Percentiles rank a stretch among this genome's conserved stretches.
These are phyloP conservation scores for Salinomyces thailandicus DNA, from an alignment of 2,329 filamentous ascomycete genomes.

Conservation along the genomic window DNA sequence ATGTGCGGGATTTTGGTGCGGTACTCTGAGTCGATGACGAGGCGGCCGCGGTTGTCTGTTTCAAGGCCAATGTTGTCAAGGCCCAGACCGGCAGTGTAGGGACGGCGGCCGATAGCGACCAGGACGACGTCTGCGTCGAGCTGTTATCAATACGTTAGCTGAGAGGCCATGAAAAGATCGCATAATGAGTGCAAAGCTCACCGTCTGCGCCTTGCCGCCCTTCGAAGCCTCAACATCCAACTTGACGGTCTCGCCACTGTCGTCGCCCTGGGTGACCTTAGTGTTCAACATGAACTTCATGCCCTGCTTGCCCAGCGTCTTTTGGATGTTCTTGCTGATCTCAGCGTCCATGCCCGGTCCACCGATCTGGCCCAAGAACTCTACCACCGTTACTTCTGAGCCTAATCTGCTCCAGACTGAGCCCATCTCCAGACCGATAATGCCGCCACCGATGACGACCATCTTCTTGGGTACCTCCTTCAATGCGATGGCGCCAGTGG, in stretches of 20 bases:
- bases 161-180: not conserved
- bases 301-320: constrained; percentile 90
- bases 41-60: constrained; percentile 81
- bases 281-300: constrained; percentile 98
- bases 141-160: constrained; percentile 35
- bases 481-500: constrained; percentile 85
- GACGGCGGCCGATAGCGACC: constrained; percentile 89
- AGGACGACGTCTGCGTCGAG: constrained; percentile 92
- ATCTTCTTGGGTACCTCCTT: constrained; percentile 90
- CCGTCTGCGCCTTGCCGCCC: constrained; percentile 87
- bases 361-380: constrained; percentile 92
- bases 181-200: constrained; percentile 42
- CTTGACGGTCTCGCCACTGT: constrained; percentile 64
- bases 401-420: constrained; percentile 96
- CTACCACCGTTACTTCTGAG: constrained; percentile 89
- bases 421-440: constrained; percentile 96
- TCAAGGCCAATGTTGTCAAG: constrained; percentile 91
- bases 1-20: constrained; percentile 97
- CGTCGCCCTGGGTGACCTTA: constrained; percentile 83
- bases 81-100: constrained; percentile 84
- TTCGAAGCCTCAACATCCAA: constrained; percentile 85
- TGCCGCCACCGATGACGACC: constrained; percentile 95
- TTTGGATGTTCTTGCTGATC: constrained; percentile 82
- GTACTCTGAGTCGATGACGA: constrained; percentile 98
- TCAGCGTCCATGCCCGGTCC: constrained; percentile 95